A percentile compares a stretch with the other conserved stretches of the same genome.
phyloP scores from a whole-genome alignment of 495 filamentous ascomycete species.

The Annulohypoxylon moriforme region DNA sequence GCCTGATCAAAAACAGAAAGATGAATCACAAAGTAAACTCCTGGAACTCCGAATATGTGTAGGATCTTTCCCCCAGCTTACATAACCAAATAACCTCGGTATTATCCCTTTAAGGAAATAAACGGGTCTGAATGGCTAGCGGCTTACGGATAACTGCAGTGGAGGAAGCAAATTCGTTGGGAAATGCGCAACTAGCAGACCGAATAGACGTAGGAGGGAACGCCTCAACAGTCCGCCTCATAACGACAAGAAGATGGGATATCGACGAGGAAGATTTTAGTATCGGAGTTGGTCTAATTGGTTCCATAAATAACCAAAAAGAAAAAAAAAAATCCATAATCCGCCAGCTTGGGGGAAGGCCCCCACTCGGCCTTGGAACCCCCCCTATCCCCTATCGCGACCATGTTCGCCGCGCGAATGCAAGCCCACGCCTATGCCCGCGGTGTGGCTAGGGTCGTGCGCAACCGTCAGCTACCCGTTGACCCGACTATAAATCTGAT shows the following conservation, averaged over 20 bases:
- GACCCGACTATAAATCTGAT: slow-evolving; percentile 36
- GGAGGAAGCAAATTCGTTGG: slow-evolving; percentile 35
- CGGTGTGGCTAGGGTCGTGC: slow-evolving; percentile 23
- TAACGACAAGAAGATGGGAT: slow-evolving; percentile 8
- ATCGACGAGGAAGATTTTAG: slow-evolving; percentile 12
- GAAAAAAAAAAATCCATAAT: too few species aligned
- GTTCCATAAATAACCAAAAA: background rate
- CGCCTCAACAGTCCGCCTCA: slow-evolving; percentile 29
- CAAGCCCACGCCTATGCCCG: slow-evolving; percentile 16
- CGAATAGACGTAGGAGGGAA: slow-evolving; percentile 4
- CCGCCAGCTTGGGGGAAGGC: slow-evolving; percentile 17
- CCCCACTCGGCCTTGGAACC: slow-evolving; percentile 17
- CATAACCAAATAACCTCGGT: slow-evolving; percentile 24
- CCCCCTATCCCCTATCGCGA: slow-evolving; percentile 14
- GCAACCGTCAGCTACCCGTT: slow-evolving; percentile 23
- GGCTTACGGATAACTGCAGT: slow-evolving; percentile 15
- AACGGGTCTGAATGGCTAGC: slow-evolving; percentile 11
- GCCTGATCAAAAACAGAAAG: too few species aligned
- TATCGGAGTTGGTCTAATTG: slow-evolving; percentile 20
- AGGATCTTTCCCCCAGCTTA: slow-evolving; percentile 18
- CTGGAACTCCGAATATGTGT: background rate
- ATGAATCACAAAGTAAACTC: too few species aligned
- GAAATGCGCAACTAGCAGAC: slow-evolving; percentile 19
- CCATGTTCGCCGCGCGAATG: slow-evolving; percentile 32
- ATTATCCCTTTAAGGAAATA: slow-evolving; percentile 18